Base-by-base conservation (phyloP, 768 basidiomycete genomes). In the Aureoboletus auriporus region DNA sequence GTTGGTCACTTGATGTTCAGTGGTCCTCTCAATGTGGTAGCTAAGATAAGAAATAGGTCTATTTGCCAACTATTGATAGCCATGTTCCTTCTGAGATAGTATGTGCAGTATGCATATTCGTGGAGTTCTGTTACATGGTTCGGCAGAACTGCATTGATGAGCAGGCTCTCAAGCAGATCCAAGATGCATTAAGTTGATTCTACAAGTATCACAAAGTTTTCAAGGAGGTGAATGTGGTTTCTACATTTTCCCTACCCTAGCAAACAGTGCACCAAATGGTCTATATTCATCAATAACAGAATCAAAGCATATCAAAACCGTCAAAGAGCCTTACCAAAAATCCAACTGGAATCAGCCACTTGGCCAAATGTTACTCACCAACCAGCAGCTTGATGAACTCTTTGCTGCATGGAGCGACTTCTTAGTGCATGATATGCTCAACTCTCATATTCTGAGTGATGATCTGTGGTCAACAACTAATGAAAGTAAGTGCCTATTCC, bases 211-310 rank as follows among this genome's bases (percentile, higher is more conserved):
- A 54, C 1, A 9, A 49, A 4, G 46, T 64, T 0, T 66, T 68
- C 30, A 20, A 20, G 2, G 9, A 17, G 1, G 55, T n/a, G n/a
- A n/a, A 53, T 16, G 49, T 66, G 2, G 52, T 61, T 4, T 17
- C 39, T 0, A 49, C 50, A 1, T 62, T 67, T 27, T 60, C 54
- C 1, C 59, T 70, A 0, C 68, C 66, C 2, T 54, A 55, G 0
- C 68, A 72, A 34, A 46, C 70, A 8, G 31, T 39, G 0, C 69
- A 72, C 70, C 65, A 1, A 70, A 69, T 41, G 64, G 71, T 0
- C 58, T 70, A 0, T 70, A 69, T 39, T 67, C 64, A 0, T 71
- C 67, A 5, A 71, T 71, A 1, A 71, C 63, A 0, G 69, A 72
- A 29, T 64, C 59, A 0, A 65, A 66, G 31, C 70, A 69, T 33